Conservation (phyloP, 768 basidiomycete genomes). For the Mycena indigotica region DNA sequence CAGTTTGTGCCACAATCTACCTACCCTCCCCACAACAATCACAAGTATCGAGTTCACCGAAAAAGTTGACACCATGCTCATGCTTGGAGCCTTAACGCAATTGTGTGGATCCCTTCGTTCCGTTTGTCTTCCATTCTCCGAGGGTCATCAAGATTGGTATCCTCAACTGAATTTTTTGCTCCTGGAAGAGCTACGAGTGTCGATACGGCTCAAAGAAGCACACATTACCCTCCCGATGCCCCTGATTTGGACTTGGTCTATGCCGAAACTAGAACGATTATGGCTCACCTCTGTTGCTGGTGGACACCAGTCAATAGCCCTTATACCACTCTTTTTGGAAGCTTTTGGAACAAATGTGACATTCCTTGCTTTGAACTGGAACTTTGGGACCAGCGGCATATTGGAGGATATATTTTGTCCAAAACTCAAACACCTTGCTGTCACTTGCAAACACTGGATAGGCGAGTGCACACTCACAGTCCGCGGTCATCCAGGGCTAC, state of each 20-base stretch:
- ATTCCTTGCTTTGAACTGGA: not conserved
- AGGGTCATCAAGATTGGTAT: not conserved
- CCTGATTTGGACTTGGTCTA: not conserved
- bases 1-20: not conserved
- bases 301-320: not conserved
- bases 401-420: not conserved
- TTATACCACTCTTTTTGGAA: not conserved
- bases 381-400: not conserved
- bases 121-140: not conserved
- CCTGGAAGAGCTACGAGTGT: not conserved
- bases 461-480: too few relatives aligned
- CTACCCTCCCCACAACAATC: not conserved
- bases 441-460: not conserved
- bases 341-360: not conserved
- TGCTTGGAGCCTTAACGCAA: not conserved
- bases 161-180: not conserved
- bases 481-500: not conserved
- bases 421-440: not conserved
- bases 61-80: not conserved
- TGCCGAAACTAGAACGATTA: not conserved
- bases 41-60: conserved; percentile 1
- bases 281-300: not conserved
- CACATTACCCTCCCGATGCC: not conserved
- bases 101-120: conserved; percentile 4
- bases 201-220: not conserved